Percentiles rank a stretch among this genome's conserved stretches.
phyloP scores from a whole-genome alignment of 2,329 filamentous ascomycete genomes.

The Monosporascus sp. region DNA sequence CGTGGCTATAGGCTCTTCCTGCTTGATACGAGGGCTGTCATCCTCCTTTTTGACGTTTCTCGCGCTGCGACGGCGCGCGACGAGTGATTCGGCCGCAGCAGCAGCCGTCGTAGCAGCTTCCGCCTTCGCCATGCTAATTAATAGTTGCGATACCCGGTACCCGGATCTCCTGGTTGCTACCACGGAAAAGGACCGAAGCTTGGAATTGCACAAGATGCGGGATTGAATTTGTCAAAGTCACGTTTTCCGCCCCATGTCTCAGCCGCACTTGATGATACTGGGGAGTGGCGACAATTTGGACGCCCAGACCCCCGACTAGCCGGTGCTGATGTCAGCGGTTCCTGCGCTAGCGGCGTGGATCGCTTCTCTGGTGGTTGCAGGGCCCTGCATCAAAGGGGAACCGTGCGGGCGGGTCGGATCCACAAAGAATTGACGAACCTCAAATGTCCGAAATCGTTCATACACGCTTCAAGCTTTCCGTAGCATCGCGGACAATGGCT shows the following conservation, averaged over 20 bases:
- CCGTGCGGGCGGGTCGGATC: neutral
- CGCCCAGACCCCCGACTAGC: neutral
- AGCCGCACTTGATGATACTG: too few relatives aligned
- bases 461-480: too few relatives aligned
- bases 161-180: neutral
- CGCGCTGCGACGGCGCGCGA: conserved; percentile 15
- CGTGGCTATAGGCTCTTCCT: conserved; percentile 4
- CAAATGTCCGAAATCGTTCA: too few relatives aligned
- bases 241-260: too few relatives aligned
- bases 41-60: conserved; percentile 9
- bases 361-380: neutral
- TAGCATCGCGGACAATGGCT: too few relatives aligned
- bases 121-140: neutral
- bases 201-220: neutral
- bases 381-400: neutral
- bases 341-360: neutral
- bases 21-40: conserved; percentile 5
- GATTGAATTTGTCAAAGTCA: neutral
- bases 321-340: neutral
- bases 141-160: neutral
- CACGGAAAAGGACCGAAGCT: neutral
- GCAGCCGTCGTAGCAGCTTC: neutral
- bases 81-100: neutral
- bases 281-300: neutral
- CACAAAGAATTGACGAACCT: neutral